These are phyloP conservation scores for Eucalyptus dawsonii DNA, from an alignment of 345 rosid species.

Conservation along the genomic window DNA sequence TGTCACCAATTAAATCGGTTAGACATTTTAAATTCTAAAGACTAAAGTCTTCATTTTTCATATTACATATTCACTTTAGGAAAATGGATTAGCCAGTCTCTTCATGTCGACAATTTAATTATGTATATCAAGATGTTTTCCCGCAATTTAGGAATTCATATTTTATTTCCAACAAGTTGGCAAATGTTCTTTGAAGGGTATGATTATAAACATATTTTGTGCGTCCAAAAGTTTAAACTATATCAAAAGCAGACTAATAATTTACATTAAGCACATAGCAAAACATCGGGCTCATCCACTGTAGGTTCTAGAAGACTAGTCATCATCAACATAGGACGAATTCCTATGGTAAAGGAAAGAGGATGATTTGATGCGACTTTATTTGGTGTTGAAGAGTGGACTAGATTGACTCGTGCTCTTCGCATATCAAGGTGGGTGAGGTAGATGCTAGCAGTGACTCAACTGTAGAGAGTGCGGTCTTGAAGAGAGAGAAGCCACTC, in stretches of 20 bases:
- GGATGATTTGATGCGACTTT: not conserved
- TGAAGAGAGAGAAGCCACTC: slow-evolving; percentile 7
- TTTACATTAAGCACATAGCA: not conserved
- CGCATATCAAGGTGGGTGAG: not conserved
- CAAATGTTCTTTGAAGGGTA: not conserved
- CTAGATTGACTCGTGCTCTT: not conserved
- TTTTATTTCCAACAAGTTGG: not conserved
- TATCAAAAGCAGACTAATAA: not conserved
- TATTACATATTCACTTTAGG: not conserved
- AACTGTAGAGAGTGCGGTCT: not conserved
- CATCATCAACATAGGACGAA: not conserved
- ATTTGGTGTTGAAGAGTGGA: not conserved
- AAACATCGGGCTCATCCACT: not conserved
- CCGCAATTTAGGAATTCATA: not conserved
- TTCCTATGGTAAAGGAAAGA: not conserved
- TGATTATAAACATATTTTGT: not conserved
- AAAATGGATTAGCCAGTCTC: no score
- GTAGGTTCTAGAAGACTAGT: not conserved
- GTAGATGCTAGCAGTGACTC: not conserved
- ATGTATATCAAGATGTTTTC: not conserved
- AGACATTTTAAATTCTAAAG: not conserved
- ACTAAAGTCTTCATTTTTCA: not conserved
- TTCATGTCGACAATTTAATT: not conserved
- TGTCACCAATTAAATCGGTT: not conserved
- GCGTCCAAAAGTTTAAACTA: not conserved